Percentiles rank a stretch among this genome's conserved stretches.
Evolutionary conservation across 2,329 filamentous ascomycete genomes (phyloP).

Genomic region (Pseudogymnoascus destructans): DNA sequence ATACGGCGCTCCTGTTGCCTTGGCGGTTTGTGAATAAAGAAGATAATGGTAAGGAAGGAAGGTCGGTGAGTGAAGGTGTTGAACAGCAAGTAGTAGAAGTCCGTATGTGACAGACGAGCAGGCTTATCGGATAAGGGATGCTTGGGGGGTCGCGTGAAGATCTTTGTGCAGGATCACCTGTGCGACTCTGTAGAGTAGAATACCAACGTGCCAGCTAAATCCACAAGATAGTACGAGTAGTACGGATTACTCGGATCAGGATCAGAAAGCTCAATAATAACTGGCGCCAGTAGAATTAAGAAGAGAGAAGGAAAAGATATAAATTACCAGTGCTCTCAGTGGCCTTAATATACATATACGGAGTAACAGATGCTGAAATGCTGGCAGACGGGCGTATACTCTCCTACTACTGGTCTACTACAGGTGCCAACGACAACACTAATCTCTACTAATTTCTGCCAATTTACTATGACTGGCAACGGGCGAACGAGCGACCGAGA

Average conservation of each 20-base stretch:
- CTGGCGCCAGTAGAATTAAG: background rate
- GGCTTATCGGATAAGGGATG: constrained; percentile 5
- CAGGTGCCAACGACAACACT: background rate
- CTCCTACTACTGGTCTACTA: background rate
- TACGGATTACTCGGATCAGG: background rate
- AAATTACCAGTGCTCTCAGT: background rate
- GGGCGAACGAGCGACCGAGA: too few species aligned
- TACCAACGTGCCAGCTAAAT: background rate
- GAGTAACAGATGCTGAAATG: background rate
- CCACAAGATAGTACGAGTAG: background rate
- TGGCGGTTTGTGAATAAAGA: background rate
- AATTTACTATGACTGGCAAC: background rate
- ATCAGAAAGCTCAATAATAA: background rate
- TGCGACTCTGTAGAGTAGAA: background rate
- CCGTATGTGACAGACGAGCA: background rate
- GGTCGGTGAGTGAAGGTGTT: background rate
- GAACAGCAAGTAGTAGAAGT: background rate
- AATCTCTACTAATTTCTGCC: background rate
- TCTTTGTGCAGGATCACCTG: background rate
- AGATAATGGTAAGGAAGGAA: background rate
- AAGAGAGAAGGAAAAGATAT: background rate
- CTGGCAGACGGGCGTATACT: background rate
- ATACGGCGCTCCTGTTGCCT: background rate
- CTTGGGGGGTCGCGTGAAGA: background rate
- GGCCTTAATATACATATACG: background rate